Evolutionary conservation across 202 grass and related monocot genomes (phyloP), one percentile per base, ranked within the genome.

Genomic region (Panicum hallii): DNA sequence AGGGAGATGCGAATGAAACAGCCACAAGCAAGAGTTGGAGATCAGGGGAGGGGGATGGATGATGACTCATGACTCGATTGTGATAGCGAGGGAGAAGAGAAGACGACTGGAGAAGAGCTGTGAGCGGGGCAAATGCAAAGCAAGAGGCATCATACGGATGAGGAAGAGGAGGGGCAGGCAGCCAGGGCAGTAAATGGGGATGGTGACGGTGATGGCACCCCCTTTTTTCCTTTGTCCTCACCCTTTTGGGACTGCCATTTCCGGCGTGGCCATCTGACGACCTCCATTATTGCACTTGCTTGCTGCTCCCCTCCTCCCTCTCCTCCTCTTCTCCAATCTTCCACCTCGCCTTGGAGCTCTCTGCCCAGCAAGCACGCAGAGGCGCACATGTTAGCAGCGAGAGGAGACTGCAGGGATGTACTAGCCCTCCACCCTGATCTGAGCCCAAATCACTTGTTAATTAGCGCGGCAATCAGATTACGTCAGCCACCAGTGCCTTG

Each of bases 241-340:
- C 81, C 89, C 81, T 88, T 84, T 71, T 83, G 74, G 79, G 62
- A 83, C 87, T 86, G 90, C 87, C 83, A 86, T 89, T 86, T 92
- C 79, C 79, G 90, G 90, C 83, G 90, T 92, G 90, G 87, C 83
- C 83, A 79, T 83, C 87, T 86, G 90, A 92, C 83, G 79, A 64
- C 0, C 75, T 89, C 79, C 86, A 89, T 92, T 89, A 89, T 89
- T 92, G 79, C 83, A 41, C 90, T 47, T 83, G 80, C 90, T 48
- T 75, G 69, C 61, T 87, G 88, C 83, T 63, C 84, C 52, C 78
- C 4, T 3, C 22, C 12, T 0, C 46, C 41, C 4, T 45, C 43
- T 38, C 41, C 4, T 45, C 43, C 9, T 50, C 75, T 6, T 20
- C 78, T 63, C 62, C 53, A 11, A 44, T 43, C 83, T 76, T 63